Conservation (phyloP, 192 early-diverging fungal species). For the Funneliformis mosseae region DNA sequence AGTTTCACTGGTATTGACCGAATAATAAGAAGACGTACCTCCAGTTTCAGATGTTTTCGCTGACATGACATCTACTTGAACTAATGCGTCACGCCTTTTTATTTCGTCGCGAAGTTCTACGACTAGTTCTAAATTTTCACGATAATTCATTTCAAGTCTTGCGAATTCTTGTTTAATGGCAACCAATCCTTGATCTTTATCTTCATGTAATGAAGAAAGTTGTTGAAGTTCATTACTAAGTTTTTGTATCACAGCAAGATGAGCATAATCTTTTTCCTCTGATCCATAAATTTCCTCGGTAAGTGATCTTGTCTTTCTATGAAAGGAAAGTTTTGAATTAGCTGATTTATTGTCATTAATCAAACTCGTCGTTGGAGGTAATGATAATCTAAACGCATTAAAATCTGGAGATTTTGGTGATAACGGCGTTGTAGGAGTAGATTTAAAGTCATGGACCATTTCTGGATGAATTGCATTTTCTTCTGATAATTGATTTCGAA, state of each 20-base stretch:
- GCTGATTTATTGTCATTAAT: neutral
- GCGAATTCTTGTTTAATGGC: slow-evolving; percentile 31
- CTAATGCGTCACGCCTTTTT: slow-evolving; percentile 21
- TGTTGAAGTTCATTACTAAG: slow-evolving; percentile 29
- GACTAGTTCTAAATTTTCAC: slow-evolving; percentile 29
- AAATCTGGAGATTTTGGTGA: slow-evolving; percentile 1
- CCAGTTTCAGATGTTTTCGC: neutral
- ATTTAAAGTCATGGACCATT: neutral
- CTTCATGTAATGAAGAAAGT: slow-evolving; percentile 25
- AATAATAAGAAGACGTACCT: slow-evolving; percentile 1
- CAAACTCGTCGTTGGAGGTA: neutral
- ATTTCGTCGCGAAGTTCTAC: slow-evolving; percentile 31
- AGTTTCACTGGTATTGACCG: neutral
- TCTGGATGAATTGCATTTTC: neutral
- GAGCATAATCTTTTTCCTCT: neutral
- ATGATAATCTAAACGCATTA: neutral
- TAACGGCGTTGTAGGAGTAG: neutral
- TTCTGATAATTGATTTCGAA: slow-evolving; percentile 13
- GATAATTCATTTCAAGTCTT: slow-evolving; percentile 24
- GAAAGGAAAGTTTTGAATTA: neutral
- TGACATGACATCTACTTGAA: slow-evolving; percentile 29
- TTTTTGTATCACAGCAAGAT: slow-evolving; percentile 14
- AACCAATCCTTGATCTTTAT: slow-evolving; percentile 28
- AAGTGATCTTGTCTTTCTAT: slow-evolving; percentile 21
- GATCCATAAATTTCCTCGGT: slow-evolving; percentile 5